Evolutionary conservation across 2,329 filamentous ascomycete genomes (phyloP).

Genomic region (Dothideomycetidae sp.): DNA sequence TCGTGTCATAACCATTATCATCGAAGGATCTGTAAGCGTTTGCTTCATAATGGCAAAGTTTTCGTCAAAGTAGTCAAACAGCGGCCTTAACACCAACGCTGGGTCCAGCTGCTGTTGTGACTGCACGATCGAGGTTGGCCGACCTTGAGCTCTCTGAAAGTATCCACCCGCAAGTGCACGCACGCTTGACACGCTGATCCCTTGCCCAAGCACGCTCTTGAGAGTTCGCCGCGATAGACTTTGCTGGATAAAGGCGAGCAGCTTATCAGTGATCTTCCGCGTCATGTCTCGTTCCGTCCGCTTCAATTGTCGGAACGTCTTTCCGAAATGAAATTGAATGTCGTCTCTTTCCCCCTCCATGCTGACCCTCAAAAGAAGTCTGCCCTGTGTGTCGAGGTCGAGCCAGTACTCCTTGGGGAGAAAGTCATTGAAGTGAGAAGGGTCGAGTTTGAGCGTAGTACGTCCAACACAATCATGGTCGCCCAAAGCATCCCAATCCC

Average conservation of each 20-base stretch:
- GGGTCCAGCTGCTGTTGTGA: conserved; percentile 46
- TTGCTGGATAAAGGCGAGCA: conserved; percentile 83
- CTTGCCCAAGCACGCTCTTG: conserved; percentile 56
- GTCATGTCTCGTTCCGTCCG: conserved; percentile 97
- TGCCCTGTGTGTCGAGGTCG: conserved; percentile 87
- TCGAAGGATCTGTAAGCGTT: conserved; percentile 85
- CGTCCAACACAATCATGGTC: conserved; percentile 95
- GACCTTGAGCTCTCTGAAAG: conserved; percentile 40
- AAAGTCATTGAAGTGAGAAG: conserved; percentile 92
- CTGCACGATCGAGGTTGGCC: conserved; percentile 15
- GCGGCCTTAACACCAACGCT: conserved; percentile 63
- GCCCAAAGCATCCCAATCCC: conserved; percentile 95
- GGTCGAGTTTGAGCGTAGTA: conserved; percentile 95
- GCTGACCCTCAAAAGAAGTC: conserved; percentile 76
- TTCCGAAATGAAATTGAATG: conserved; percentile 97
- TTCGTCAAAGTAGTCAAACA: conserved; percentile 92
- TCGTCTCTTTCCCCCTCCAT: conserved; percentile 99
- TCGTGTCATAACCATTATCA: conserved; percentile 95
- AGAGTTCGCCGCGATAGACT: conserved; percentile 75
- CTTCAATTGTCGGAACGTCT: conserved; percentile 89
- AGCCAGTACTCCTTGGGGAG: conserved; percentile 95
- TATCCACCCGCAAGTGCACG: conserved; percentile 47
- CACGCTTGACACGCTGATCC: conserved; percentile 48
- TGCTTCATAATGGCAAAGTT: conserved; percentile 99
- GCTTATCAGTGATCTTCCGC: conserved; percentile 92